Conservation (phyloP, 2,329 filamentous ascomycete genomes). For the Hawksworthiomyces lignivorus region DNA sequence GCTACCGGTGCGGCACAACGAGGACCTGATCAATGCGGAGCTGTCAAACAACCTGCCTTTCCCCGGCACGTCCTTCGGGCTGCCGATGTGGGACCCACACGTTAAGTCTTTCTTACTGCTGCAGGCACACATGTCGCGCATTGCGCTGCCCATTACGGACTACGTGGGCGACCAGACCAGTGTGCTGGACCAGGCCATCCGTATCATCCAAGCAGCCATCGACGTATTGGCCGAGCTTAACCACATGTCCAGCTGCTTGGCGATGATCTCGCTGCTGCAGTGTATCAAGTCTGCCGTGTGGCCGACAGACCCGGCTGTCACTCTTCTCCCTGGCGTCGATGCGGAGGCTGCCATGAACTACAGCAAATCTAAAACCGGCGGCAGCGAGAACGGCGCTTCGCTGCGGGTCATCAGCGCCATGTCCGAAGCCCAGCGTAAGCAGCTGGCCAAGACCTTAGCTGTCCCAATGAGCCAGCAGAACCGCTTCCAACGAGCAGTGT, state of each 20-base stretch:
- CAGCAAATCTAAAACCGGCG: not conserved
- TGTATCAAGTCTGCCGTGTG: conserved; percentile 89
- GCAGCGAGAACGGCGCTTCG: not conserved
- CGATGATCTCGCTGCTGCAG: conserved; percentile 81
- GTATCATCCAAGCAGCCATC: conserved; percentile 91
- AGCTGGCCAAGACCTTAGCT: conserved; percentile 42
- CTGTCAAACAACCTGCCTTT: conserved; percentile 73
- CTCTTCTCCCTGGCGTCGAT: conserved; percentile 70
- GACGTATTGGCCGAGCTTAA: conserved; percentile 91
- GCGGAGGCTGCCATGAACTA: conserved; percentile 1
- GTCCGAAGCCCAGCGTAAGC: conserved; percentile 26
- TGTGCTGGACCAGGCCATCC: conserved; percentile 91
- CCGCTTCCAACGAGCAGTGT: conserved; percentile 51
- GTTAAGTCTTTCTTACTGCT: conserved; percentile 92
- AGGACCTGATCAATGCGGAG: conserved; percentile 93
- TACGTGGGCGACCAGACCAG: conserved; percentile 90
- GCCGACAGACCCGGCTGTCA: conserved; percentile 72
- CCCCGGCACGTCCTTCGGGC: conserved; percentile 49
- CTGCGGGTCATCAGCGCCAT: conserved; percentile 36
- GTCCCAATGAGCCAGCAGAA: conserved; percentile 36
- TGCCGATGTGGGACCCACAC: conserved; percentile 98
- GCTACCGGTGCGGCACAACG: conserved; percentile 93
- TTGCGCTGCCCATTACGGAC: conserved; percentile 89
- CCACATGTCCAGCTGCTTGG: conserved; percentile 64
- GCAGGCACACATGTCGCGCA: conserved; percentile 89